Evolutionary conservation across 495 filamentous ascomycete genomes (phyloP), one percentile per base, ranked within the genome.

Genomic region (Penicillium coprophilum): DNA sequence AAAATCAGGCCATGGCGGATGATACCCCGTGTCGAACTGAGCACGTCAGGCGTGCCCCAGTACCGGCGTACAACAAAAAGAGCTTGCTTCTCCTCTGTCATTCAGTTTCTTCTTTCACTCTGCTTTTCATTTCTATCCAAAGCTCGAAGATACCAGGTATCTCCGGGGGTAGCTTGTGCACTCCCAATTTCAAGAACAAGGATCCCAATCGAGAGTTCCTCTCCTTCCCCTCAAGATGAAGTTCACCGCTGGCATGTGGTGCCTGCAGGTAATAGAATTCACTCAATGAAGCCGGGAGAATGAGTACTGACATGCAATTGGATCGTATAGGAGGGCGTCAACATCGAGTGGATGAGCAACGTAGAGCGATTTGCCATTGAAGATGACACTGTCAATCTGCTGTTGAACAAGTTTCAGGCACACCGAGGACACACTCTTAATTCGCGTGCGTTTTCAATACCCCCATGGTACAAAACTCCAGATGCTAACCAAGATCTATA

Each of bases 381-480:
- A 46, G 59, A 69, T 9, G 68, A 77, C 30, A 58, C 63, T 0
- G 75, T 74, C n/a, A 59, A 72, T 50, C 51, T 77, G 21, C 57
- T 75, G 20, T 40, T 77, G 51, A 77, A 77, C 55, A 77, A 77
- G 50, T 56, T 67, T 45, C 75, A 76, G 62, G 62, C 69, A 49
- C 69, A 73, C 45, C 76, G 84, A 46, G 80, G 80, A 23, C 82
- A 87, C 61, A 82, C 82, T 4, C 50, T 87, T 24, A 87, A 87
- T 52, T 75, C 78, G 17, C 71, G 79, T 66, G 77, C 69, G 54
- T 63, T 78, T 7, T 20, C 19, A 10, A 46, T 19, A 10, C 15
- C 6, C 24, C 23, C 3, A 24, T 28, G 20, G 10, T 15, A 13
- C 51, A 17, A 21, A 34, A 32, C 3, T 12, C 27, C 23, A 28